Evolutionary conservation across 805 yeast species (phyloP).

Genomic region (Candida ulmi): DNA sequence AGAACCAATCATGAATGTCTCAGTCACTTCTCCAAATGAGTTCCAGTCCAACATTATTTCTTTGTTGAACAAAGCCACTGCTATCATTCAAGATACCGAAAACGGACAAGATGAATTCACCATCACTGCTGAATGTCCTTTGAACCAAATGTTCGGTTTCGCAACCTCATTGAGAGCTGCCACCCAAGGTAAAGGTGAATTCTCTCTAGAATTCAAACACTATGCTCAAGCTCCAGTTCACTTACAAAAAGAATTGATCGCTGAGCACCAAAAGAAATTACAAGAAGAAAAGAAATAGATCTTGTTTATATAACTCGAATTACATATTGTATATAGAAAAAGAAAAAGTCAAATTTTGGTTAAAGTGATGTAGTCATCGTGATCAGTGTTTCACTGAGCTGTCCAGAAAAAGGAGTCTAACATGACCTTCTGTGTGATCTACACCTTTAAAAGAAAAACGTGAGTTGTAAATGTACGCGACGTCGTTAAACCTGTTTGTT

Average conservation of each 20-base stretch:
- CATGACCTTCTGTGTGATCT: too few relatives aligned
- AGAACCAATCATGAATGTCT: constrained; percentile 95
- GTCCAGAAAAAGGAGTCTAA: too few relatives aligned
- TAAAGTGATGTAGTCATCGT: too few relatives aligned
- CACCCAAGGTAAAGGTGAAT: constrained; percentile 99
- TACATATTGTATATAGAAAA: neutral
- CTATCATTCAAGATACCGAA: constrained; percentile 90
- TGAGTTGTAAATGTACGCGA: too few relatives aligned
- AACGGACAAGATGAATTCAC: constrained; percentile 93
- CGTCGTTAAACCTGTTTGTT: too few relatives aligned
- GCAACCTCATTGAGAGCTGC: constrained; percentile 93
- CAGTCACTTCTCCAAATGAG: constrained; percentile 91
- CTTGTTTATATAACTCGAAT: neutral
- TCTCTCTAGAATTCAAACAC: constrained; percentile 88
- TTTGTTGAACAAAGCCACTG: constrained; percentile 84
- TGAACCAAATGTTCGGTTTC: constrained; percentile 93
- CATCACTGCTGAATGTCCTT: constrained; percentile 90
- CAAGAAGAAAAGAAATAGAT: constrained; percentile 14
- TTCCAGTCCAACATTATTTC: constrained; percentile 94
- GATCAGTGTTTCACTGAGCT: too few relatives aligned
- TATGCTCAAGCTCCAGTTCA: constrained; percentile 90
- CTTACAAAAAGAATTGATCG: constrained; percentile 84
- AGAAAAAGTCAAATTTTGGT: too few relatives aligned
- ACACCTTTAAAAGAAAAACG: too few relatives aligned
- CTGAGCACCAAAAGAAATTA: constrained; percentile 60